phyloP scores from a whole-genome alignment of 2,329 filamentous ascomycete species.

The Xylaria sp. region DNA sequence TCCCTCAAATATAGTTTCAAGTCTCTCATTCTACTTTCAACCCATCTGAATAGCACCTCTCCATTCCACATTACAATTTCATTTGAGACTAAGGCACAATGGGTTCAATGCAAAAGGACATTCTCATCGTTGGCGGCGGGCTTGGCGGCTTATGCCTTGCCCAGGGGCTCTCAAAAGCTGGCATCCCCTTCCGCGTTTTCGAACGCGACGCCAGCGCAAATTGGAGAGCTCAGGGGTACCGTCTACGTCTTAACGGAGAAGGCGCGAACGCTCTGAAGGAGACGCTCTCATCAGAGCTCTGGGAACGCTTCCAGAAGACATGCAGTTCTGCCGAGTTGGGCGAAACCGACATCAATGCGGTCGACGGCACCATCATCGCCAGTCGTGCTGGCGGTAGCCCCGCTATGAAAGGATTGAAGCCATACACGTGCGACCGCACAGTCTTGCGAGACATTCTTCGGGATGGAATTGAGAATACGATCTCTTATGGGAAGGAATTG shows the following conservation, averaged over 20 bases:
- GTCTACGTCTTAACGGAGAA: slow-evolving; percentile 48
- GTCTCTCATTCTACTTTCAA: neutral
- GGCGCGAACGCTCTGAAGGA: slow-evolving; percentile 40
- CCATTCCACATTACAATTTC: neutral
- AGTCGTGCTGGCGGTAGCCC: slow-evolving; percentile 21
- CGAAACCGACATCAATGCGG: slow-evolving; percentile 28
- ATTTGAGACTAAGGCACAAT: neutral
- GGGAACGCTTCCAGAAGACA: slow-evolving; percentile 39
- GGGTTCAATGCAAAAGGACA: slow-evolving; percentile 1
- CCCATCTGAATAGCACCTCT: neutral
- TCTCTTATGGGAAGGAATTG: slow-evolving; percentile 23
- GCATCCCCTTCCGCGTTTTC: slow-evolving; percentile 52
- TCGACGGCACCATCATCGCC: slow-evolving; percentile 12
- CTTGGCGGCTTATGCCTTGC: slow-evolving; percentile 52
- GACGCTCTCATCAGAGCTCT: slow-evolving; percentile 33
- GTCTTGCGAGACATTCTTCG: slow-evolving; percentile 51
- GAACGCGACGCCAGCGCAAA: slow-evolving; percentile 49
- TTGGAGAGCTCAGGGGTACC: slow-evolving; percentile 53
- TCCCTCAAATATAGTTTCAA: neutral
- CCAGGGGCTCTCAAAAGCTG: slow-evolving; percentile 50
- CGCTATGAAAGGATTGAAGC: slow-evolving; percentile 20
- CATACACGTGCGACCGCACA: slow-evolving; percentile 49
- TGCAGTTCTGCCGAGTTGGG: slow-evolving; percentile 22
- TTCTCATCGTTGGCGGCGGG: slow-evolving; percentile 53
- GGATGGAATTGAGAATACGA: slow-evolving; percentile 39